Conservation (phyloP, 108 stramenopile genomes). For the Skeletonema tropicum region DNA sequence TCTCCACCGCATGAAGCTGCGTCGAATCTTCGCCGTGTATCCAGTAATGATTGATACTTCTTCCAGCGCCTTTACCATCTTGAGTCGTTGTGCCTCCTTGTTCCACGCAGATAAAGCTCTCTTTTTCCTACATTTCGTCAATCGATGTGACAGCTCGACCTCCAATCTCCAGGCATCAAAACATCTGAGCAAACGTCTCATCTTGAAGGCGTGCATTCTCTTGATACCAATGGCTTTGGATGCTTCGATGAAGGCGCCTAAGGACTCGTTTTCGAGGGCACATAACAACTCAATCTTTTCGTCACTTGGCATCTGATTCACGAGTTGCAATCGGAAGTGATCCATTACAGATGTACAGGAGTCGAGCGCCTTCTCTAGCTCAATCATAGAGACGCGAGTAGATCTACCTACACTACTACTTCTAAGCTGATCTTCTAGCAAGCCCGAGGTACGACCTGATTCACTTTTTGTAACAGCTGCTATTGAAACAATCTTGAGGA, state of each 20-base stretch:
- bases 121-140: neutral
- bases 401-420: neutral
- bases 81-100: conserved; percentile 5
- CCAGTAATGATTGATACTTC: neutral
- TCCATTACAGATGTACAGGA: conserved; percentile 4
- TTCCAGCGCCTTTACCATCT: neutral
- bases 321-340: conserved; percentile 25
- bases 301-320: conserved; percentile 10
- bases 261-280: conserved; percentile 16
- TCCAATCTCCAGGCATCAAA: conserved; percentile 16
- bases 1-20: neutral
- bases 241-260: conserved; percentile 9
- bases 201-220: conserved; percentile 4
- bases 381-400: neutral
- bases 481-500: conserved; percentile 27
- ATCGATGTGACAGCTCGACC: neutral
- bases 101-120: conserved; percentile 14
- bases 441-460: conserved; percentile 11
- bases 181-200: neutral
- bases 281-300: conserved; percentile 19
- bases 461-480: conserved; percentile 22
- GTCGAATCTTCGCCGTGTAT: neutral
- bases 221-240: conserved; percentile 18
- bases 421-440: conserved; percentile 9
- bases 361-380: conserved; percentile 13